Conservation (phyloP, 2,329 filamentous ascomycete genomes). For the Amphichorda felina region DNA sequence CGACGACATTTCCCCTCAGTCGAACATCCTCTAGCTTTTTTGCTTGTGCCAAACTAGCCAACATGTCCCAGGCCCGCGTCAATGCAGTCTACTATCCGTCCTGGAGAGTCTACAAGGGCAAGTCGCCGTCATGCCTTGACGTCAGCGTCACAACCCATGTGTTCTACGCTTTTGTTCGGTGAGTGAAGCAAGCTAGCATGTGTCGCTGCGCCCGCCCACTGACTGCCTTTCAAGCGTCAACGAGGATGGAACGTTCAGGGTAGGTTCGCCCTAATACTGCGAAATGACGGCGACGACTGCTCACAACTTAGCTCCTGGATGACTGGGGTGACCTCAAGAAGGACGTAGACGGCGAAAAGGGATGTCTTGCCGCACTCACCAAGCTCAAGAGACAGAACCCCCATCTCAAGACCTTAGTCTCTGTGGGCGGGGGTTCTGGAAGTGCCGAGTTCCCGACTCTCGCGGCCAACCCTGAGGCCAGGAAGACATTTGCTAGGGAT, state of each 20-base stretch:
- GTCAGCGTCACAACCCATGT: constrained; percentile 47
- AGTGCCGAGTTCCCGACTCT: constrained; percentile 50
- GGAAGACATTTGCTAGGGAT: constrained; percentile 42
- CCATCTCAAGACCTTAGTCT: constrained; percentile 46
- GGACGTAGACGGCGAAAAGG: constrained; percentile 43
- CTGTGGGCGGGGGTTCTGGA: constrained; percentile 51
- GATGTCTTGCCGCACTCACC: constrained; percentile 48
- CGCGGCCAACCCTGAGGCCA: constrained; percentile 31
- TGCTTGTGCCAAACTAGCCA: too few species aligned
- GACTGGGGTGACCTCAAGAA: constrained; percentile 52
- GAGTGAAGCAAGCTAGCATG: constrained; percentile 5
- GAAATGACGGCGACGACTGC: too few species aligned
- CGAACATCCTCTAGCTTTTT: too few species aligned
- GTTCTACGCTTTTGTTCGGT: constrained; percentile 52
- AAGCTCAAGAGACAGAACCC: constrained; percentile 45
- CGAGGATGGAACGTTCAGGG: constrained; percentile 24
- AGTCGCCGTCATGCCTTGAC: constrained; percentile 46
- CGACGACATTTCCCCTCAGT: too few species aligned
- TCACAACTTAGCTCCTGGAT: constrained; percentile 31
- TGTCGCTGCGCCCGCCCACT: too few species aligned
- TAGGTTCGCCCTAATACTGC: constrained; percentile 14
- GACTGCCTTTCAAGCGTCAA: constrained; percentile 16
- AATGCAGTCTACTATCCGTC: constrained; percentile 51
- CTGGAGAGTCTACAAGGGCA: constrained; percentile 49
- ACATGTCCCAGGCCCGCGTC: constrained; percentile 6